Base-by-base conservation (phyloP, 1,284 basidiomycete species). In the Kalmanozyma brasiliensis region DNA sequence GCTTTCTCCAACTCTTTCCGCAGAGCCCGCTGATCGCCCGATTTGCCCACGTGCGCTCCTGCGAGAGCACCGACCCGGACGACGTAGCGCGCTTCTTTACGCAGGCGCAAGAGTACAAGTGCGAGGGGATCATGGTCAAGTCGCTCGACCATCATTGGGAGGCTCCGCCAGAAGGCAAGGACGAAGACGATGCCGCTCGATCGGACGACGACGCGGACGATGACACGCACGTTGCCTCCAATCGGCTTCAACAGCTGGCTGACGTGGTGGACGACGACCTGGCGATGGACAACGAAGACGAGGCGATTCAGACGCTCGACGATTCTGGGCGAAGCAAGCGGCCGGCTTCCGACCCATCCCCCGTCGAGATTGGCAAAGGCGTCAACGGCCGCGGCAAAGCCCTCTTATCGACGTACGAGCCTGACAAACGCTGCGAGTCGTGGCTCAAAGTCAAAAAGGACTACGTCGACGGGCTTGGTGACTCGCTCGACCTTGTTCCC, bases 61-160 rank as follows among this genome's bases (percentile, higher is more conserved):
- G 90, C 68, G 91, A 92, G 78, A 92, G 89, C 82, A 84, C 86
- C 62, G 81, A 85, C 65, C 85, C 86, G 46, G 87, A 87, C 19
- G 86, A 84, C 9, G 86, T 96, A 9, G 87, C 90, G 77, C 86
- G 52, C 17, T 96, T 96, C 81, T 93, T 93, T 87, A 85, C 88
- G 70, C 85, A 86, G 61, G 90, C 92, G 5, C 86, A 93, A n/a
- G 87, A 89, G 76, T 89, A 89, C 80, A 89, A 89, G 57, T 92
- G 91, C 61, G 94, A 97, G 82, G 94, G 94, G 5, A 85, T 96
- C 70, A 95, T 97, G 93, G 87, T 96, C 78, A 97, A 96, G 85
- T 90, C 92, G 19, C 74, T 86, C 56, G 83, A 84, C 41, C 61
- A 77, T 42, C 77, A 70, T 34, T 73, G 64, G 68, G 68, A 66